These are phyloP conservation scores for Aspergillus brunneoviolaceus DNA, from an alignment of 2,329 filamentous ascomycete genomes.

Conservation along the genomic window DNA sequence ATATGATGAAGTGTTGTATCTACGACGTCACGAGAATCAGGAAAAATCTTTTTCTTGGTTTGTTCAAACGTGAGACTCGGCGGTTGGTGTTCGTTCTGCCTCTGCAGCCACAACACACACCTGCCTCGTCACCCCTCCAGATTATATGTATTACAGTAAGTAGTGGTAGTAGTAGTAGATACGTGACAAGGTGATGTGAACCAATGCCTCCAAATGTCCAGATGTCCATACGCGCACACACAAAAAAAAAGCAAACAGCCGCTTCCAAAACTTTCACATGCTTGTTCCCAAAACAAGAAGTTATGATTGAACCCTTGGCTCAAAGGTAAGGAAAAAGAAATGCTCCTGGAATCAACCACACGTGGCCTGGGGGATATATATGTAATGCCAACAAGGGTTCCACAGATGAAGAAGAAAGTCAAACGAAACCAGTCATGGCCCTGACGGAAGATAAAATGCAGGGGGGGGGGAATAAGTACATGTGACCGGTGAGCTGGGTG, in stretches of 20 bases:
- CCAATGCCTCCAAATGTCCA: constrained; percentile 23
- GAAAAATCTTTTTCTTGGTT: neutral
- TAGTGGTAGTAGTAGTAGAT: constrained; percentile 16
- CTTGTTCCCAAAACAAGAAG: constrained; percentile 18
- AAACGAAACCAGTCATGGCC: neutral
- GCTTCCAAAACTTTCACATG: constrained; percentile 31
- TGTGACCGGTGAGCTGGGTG: neutral
- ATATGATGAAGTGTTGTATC: too few relatives aligned
- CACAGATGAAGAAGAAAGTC: constrained; percentile 9
- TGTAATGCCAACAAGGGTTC: constrained; percentile 8
- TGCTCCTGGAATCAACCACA: constrained; percentile 16
- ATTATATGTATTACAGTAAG: constrained; percentile 18
- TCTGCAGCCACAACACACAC: neutral
- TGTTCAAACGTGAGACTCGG: neutral
- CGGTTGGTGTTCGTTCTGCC: neutral
- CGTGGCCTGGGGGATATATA: constrained; percentile 12
- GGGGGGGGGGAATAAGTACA: neutral
- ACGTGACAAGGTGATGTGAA: constrained; percentile 21
- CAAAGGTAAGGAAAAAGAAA: constrained; percentile 16
- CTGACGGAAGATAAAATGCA: neutral
- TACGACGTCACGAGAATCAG: too few relatives aligned
- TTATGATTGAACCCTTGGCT: constrained; percentile 9
- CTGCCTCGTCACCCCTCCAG: constrained; percentile 11
- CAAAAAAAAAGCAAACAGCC: constrained; percentile 15
- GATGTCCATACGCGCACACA: neutral